These are phyloP conservation scores for Trichoderma cornu-damae DNA, from an alignment of 2,329 filamentous ascomycete genomes.

Conservation along the genomic window DNA sequence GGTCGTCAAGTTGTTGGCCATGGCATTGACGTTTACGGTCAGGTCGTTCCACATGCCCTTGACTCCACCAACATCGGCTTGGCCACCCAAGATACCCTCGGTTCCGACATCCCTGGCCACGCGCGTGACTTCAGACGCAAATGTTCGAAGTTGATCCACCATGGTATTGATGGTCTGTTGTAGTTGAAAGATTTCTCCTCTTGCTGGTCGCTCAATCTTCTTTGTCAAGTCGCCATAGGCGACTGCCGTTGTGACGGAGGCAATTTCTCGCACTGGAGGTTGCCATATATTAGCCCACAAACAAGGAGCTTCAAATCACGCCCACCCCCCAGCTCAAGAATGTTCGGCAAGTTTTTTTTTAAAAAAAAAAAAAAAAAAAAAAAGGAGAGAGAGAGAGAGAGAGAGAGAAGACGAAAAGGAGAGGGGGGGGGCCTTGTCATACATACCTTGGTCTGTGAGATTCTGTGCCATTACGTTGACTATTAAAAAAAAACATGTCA, in stretches of 20 bases:
- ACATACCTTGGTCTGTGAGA: slow-evolving; percentile 64
- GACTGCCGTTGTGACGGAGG: slow-evolving; percentile 76
- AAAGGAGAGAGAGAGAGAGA: not conserved
- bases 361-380: too few relatives aligned
- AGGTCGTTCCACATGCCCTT: slow-evolving; percentile 87
- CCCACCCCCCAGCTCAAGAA: too few relatives aligned
- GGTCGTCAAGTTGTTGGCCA: slow-evolving; percentile 81
- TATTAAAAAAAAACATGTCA: slow-evolving; percentile 27
- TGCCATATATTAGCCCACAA: slow-evolving; percentile 9
- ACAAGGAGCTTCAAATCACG: not conserved
- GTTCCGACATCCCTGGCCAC: slow-evolving; percentile 81
- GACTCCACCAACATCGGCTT: slow-evolving; percentile 77
- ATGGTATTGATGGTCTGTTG: slow-evolving; percentile 87
- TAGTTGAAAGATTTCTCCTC: slow-evolving; percentile 75
- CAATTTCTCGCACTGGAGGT: slow-evolving; percentile 67
- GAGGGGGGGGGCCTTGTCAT: not conserved
- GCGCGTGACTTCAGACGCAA: slow-evolving; percentile 77
- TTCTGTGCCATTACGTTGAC: slow-evolving; percentile 83
- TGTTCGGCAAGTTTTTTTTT: too few relatives aligned
- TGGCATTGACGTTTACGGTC: slow-evolving; percentile 80
- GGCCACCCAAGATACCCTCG: slow-evolving; percentile 75
- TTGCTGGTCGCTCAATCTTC: slow-evolving; percentile 75
- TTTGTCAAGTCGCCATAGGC: slow-evolving; percentile 78
- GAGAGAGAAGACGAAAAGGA: not conserved
- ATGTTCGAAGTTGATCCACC: slow-evolving; percentile 79